A percentile compares a stretch with the other conserved stretches of the same genome.
Evolutionary conservation across 108 stramenopile genomes (phyloP).

Genomic region (Ochromonas danica): DNA sequence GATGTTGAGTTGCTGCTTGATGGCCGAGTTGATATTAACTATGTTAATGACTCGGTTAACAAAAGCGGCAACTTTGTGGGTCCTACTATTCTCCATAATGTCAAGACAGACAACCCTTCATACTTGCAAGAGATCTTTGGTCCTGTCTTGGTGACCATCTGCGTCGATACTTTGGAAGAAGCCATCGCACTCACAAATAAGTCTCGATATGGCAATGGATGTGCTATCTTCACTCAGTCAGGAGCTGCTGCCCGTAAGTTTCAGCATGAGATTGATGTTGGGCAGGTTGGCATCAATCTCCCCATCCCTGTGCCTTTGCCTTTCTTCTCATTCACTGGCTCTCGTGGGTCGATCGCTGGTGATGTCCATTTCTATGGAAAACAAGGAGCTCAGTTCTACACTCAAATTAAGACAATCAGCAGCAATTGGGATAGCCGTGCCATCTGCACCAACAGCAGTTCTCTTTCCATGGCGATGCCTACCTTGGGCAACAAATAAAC

Average conservation of each 20-base stretch:
- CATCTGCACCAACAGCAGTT: constrained; percentile 64
- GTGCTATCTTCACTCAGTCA: constrained; percentile 81
- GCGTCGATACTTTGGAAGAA: constrained; percentile 78
- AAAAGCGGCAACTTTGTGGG: constrained; percentile 31
- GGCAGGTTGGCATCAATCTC: constrained; percentile 83
- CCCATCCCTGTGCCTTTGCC: constrained; percentile 93
- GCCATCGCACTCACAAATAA: constrained; percentile 78
- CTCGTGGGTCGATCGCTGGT: constrained; percentile 74
- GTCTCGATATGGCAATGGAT: constrained; percentile 92
- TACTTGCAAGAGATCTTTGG: constrained; percentile 78
- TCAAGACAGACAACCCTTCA: neutral
- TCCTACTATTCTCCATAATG: constrained; percentile 43
- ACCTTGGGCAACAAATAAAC: no score
- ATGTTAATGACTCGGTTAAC: neutral
- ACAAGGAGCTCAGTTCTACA: constrained; percentile 85
- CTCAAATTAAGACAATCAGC: constrained; percentile 87
- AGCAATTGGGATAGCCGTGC: constrained; percentile 72
- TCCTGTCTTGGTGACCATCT: constrained; percentile 76
- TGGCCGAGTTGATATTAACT: constrained; percentile 76
- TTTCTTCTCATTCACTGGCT: constrained; percentile 90
- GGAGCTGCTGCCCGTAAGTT: constrained; percentile 85
- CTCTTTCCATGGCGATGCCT: constrained; percentile 75
- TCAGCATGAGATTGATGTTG: constrained; percentile 79
- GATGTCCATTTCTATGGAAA: constrained; percentile 84
- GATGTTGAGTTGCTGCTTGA: constrained; percentile 72